Percentiles rank a stretch among this genome's conserved stretches.
phyloP scores from a whole-genome alignment of 495 filamentous ascomycete genomes.

The Copromyces sp. region DNA sequence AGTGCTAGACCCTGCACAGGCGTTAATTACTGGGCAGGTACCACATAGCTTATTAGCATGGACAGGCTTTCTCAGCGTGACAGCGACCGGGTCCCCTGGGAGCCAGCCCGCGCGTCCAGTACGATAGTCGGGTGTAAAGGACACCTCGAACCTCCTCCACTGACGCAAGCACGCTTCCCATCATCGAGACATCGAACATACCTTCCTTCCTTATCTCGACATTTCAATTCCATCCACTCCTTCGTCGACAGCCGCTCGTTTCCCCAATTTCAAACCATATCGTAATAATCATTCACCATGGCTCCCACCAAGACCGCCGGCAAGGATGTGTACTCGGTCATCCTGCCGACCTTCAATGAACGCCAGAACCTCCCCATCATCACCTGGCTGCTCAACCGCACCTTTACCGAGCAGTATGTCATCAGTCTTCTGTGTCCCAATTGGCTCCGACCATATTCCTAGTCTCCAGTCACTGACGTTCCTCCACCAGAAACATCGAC shows the following conservation, averaged over 20 bases:
- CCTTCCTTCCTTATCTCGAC: not conserved
- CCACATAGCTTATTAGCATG: not conserved
- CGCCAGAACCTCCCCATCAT: conserved; percentile 94
- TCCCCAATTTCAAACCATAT: not conserved
- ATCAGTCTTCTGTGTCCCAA: not conserved
- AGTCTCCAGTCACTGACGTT: not conserved
- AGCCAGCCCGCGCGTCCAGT: not conserved
- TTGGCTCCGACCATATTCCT: not conserved
- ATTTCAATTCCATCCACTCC: not conserved
- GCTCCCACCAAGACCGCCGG: conserved; percentile 25
- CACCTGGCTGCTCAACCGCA: conserved; percentile 82
- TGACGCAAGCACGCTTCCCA: not conserved
- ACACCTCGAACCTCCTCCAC: not conserved
- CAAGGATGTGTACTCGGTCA: conserved; percentile 83
- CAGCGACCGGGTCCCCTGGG: not conserved
- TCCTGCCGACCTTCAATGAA: conserved; percentile 97
- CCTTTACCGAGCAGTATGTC: conserved; percentile 71
- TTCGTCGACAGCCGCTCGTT: not conserved
- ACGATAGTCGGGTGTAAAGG: no score
- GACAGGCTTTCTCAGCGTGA: not conserved
- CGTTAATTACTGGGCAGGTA: not conserved
- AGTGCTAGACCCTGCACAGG: not conserved
- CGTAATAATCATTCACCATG: conserved; percentile 12
- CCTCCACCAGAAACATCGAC: conserved; percentile 61
- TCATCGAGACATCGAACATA: not conserved